phyloP scores from a whole-genome alignment of 2,329 filamentous ascomycete species.

The Neofusicoccum ribis region DNA sequence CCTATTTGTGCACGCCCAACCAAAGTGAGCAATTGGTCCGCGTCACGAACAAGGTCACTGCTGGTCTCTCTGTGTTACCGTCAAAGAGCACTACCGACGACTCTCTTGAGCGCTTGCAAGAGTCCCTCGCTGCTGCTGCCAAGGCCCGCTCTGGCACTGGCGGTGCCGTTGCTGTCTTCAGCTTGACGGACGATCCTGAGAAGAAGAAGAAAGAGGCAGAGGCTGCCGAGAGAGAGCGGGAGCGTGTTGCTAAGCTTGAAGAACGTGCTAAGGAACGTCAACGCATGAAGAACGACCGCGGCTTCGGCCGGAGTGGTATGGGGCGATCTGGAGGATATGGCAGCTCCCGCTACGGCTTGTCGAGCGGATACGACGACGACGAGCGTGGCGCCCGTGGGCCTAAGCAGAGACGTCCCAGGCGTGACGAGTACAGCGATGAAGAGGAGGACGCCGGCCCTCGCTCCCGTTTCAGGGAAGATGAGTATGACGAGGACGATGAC shows the following conservation, averaged over 20 bases:
- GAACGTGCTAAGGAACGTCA: conserved; percentile 49
- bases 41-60: conserved; percentile 73
- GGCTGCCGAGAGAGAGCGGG: conserved; percentile 70
- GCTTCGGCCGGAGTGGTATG: conserved; percentile 50
- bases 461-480: conserved; percentile 64
- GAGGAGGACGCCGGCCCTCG: conserved; percentile 70
- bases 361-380: conserved; percentile 68
- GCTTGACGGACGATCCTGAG: conserved; percentile 72
- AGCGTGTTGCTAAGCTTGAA: conserved; percentile 50
- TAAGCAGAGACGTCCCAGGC: conserved; percentile 39
- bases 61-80: conserved; percentile 68
- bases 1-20: conserved; percentile 73
- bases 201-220: conserved; percentile 73
- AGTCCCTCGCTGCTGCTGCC: conserved; percentile 65
- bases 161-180: conserved; percentile 64
- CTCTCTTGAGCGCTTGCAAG: conserved; percentile 67
- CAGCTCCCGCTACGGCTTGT: conserved; percentile 47
- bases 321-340: conserved; percentile 54
- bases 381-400: conserved; percentile 40
- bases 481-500: conserved; percentile 78
- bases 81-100: conserved; percentile 69
- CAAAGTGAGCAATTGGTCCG: conserved; percentile 67
- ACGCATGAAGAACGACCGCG: conserved; percentile 58
- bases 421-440: conserved; percentile 65
- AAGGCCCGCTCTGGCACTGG: conserved; percentile 53